Evolutionary conservation across 2,329 filamentous ascomycete genomes (phyloP).

Genomic region (Fusarium decemcellulare): DNA sequence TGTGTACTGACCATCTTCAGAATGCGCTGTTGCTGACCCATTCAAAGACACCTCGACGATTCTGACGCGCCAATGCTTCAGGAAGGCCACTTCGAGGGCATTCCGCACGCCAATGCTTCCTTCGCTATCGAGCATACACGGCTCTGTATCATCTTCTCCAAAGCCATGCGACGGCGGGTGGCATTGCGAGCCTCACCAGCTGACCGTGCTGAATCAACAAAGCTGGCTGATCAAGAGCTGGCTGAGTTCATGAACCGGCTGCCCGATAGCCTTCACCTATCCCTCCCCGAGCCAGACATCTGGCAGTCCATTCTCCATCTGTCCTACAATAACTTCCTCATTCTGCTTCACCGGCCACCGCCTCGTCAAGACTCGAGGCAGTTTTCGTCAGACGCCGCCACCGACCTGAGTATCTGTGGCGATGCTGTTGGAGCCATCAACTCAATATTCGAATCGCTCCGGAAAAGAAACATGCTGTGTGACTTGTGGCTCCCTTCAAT

Average conservation of each 20-base stretch:
- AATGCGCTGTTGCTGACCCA: background rate
- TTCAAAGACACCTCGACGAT: slow-evolving; percentile 61
- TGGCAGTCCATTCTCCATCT: slow-evolving; percentile 53
- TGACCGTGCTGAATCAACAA: slow-evolving; percentile 46
- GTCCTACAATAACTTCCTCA: slow-evolving; percentile 53
- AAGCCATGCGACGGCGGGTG: slow-evolving; percentile 49
- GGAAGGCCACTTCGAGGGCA: slow-evolving; percentile 60
- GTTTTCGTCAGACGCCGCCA: slow-evolving; percentile 25
- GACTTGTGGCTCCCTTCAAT: slow-evolving; percentile 47
- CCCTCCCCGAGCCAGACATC: slow-evolving; percentile 35
- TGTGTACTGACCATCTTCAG: slow-evolving; percentile 29
- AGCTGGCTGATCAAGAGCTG: slow-evolving; percentile 49
- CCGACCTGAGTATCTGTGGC: slow-evolving; percentile 50
- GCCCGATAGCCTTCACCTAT: slow-evolving; percentile 45
- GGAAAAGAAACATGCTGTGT: slow-evolving; percentile 36
- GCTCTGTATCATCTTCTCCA: slow-evolving; percentile 64
- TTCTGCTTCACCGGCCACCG: slow-evolving; percentile 52
- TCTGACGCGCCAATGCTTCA: slow-evolving; percentile 63
- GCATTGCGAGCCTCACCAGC: slow-evolving; percentile 41
- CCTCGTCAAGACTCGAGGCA: slow-evolving; percentile 36
- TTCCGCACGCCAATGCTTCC: slow-evolving; percentile 54
- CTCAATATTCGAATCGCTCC: slow-evolving; percentile 50
- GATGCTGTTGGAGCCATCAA: slow-evolving; percentile 47
- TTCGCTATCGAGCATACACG: slow-evolving; percentile 64
- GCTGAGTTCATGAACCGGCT: slow-evolving; percentile 49